Percentiles rank a stretch among this genome's conserved stretches.
These are phyloP conservation scores for Helenozyma baotianmanensis DNA, from an alignment of 805 yeast species.

Conservation along the genomic window DNA sequence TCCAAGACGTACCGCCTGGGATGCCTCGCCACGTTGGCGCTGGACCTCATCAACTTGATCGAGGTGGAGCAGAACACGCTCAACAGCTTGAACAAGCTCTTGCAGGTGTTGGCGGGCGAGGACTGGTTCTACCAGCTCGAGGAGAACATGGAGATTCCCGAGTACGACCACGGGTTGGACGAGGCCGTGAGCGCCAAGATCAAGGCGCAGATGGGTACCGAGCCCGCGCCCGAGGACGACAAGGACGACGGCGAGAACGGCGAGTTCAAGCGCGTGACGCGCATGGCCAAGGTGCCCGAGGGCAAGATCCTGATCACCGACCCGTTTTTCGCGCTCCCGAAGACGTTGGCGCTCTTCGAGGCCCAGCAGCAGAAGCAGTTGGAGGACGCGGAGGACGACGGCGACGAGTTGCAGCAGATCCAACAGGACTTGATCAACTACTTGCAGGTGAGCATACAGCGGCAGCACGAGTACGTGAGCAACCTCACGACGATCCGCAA, in stretches of 20 bases:
- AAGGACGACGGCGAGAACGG: slow-evolving; percentile 3
- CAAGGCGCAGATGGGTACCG: slow-evolving; percentile 3
- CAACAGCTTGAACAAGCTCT: slow-evolving; percentile 62
- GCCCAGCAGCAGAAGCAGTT: slow-evolving; percentile 19
- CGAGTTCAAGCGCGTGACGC: slow-evolving; percentile 11
- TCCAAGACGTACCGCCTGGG: slow-evolving; percentile 57
- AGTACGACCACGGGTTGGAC: slow-evolving; percentile 60
- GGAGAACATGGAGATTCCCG: slow-evolving; percentile 59
- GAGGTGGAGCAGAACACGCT: slow-evolving; percentile 78
- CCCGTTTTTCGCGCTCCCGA: slow-evolving; percentile 56
- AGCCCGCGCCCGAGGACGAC: slow-evolving; percentile 10
- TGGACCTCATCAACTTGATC: slow-evolving; percentile 70
- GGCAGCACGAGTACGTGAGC: slow-evolving; percentile 76
- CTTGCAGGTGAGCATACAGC: slow-evolving; percentile 41
- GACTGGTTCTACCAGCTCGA: slow-evolving; percentile 68
- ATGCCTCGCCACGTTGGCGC: slow-evolving; percentile 53
- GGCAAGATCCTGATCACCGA: slow-evolving; percentile 54
- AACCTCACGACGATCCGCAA: slow-evolving; percentile 69
- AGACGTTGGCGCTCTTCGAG: slow-evolving; percentile 31
- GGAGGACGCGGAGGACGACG: slow-evolving; percentile 18
- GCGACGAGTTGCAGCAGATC: slow-evolving; percentile 44
- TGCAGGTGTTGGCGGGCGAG: slow-evolving; percentile 83
- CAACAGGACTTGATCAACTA: slow-evolving; percentile 50
- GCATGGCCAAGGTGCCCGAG: slow-evolving; percentile 22
- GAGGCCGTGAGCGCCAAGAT: slow-evolving; percentile 9